A percentile compares a stretch with the other conserved stretches of the same genome.
Conservation (phyloP, 106 monocot species). For the Iris macrosiphon region DNA sequence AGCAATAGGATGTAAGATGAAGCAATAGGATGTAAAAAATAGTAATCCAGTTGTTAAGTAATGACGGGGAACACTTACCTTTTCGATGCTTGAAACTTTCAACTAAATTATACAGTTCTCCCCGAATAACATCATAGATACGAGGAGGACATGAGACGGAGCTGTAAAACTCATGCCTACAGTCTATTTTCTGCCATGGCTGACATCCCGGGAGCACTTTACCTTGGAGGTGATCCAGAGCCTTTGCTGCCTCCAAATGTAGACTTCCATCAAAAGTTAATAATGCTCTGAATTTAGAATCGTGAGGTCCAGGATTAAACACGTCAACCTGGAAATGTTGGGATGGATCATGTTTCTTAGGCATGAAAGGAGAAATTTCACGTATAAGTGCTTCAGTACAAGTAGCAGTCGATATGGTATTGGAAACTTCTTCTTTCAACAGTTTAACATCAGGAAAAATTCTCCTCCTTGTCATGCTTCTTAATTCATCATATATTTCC, state of each 20-base stretch:
- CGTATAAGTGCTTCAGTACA: constrained; percentile 50
- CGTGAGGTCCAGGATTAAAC: constrained; percentile 42
- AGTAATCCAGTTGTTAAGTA: too few relatives aligned
- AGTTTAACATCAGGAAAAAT: constrained; percentile 43
- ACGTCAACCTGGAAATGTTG: constrained; percentile 60
- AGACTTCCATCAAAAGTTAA: constrained; percentile 78
- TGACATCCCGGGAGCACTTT: constrained; percentile 54
- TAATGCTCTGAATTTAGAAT: constrained; percentile 49
- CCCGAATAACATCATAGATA: constrained; percentile 58
- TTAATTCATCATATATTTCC: constrained; percentile 53
- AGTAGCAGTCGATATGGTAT: constrained; percentile 12
- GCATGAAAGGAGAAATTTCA: constrained; percentile 73
- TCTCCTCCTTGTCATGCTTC: constrained; percentile 30
- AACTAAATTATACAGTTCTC: constrained; percentile 36
- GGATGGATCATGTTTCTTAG: constrained; percentile 19
- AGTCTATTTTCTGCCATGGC: constrained; percentile 85
- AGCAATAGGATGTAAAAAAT: too few relatives aligned
- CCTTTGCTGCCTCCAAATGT: constrained; percentile 88
- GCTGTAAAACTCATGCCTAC: constrained; percentile 71
- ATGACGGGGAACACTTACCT: too few relatives aligned
- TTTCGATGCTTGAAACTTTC: constrained; percentile 33
- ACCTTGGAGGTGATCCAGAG: constrained; percentile 77
- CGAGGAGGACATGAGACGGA: constrained; percentile 51
- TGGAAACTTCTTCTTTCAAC: constrained; percentile 38
- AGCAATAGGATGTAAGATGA: too few relatives aligned